phyloP scores from a whole-genome alignment of 2,329 filamentous ascomycete species.

The Exophiala aquamarina region DNA sequence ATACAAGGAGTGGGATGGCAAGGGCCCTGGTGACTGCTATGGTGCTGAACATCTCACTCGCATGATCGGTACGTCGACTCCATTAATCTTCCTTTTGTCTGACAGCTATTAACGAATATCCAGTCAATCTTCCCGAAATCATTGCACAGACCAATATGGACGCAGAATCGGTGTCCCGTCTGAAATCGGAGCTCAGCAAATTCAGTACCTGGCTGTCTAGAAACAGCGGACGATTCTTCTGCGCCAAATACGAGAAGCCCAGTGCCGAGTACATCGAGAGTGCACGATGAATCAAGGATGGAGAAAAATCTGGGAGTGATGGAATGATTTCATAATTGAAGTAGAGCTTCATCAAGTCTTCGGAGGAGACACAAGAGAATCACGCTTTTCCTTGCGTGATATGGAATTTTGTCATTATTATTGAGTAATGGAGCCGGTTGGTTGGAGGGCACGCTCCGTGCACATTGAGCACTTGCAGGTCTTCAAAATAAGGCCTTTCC shows the following conservation, averaged over 20 bases:
- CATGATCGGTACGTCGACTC: constrained; percentile 69
- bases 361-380: no score
- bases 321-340: not conserved
- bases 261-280: constrained; percentile 29
- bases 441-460: not conserved
- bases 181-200: constrained; percentile 85
- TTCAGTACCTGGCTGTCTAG: constrained; percentile 83
- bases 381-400: not conserved
- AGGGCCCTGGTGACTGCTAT: constrained; percentile 77
- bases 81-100: not conserved
- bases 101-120: not conserved
- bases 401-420: not conserved
- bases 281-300: constrained; percentile 19
- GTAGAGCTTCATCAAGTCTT: not conserved
- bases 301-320: not conserved
- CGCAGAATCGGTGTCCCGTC: constrained; percentile 78
- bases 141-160: constrained; percentile 99
- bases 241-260: constrained; percentile 43
- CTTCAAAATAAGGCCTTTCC: no score
- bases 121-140: constrained; percentile 87
- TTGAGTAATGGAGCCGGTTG: constrained; percentile 6
- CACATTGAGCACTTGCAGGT: no score
- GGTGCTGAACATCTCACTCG: constrained; percentile 89
- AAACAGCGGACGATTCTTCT: constrained; percentile 74
- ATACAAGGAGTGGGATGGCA: constrained; percentile 63